Evolutionary conservation across 768 basidiomycete genomes (phyloP), one percentile per base, ranked within the genome.

Genomic region (Leccinum variicolor): DNA sequence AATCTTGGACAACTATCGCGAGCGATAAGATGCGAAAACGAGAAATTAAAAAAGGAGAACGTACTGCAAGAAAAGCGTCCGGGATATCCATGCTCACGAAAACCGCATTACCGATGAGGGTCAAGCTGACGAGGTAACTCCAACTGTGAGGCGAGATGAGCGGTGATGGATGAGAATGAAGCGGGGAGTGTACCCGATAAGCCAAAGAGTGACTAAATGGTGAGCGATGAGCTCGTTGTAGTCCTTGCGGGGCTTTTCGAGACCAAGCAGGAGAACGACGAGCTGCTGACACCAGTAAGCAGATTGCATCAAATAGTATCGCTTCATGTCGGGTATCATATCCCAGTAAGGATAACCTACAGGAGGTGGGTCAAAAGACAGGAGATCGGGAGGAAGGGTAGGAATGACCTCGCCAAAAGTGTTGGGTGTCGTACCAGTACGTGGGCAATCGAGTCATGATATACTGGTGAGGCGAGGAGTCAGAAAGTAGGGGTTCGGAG

Each of bases 21-120:
- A 56, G 14, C 23, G 43, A 25, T 61, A 52, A 49, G 52, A 53
- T 1, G 25, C 39, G 15, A 33, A 0, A 43, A 47, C 34, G 33
- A 33, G 6, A 17, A 14, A 48, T 7, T 25, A 34, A 17, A 23
- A 47, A 47, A 23, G 46, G 46, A 53, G 33, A 17, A 76, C 89
- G 62, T 61, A 93, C 89, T 13, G 92, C 94, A 13, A 99, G 79
- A 73, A 89, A 91, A 33, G 84, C 75, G 69, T 99, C 97, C 0
- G 95, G 93, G 19, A 95, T 79, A 75, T 99, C 97, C 97, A 98
- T 98, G 70, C 94, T 97, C 75, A 95, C 81, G 66, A 88, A 98
- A 28, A 99, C 83, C 6, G 94, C 89, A 62, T 91, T 90, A 10
- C 97, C 97, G 45, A 98, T 94, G 52, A 83, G 73, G 0, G 94